These are phyloP conservation scores for Lagenaria siceraria DNA, from an alignment of 306 rosid species.

Conservation along the genomic window DNA sequence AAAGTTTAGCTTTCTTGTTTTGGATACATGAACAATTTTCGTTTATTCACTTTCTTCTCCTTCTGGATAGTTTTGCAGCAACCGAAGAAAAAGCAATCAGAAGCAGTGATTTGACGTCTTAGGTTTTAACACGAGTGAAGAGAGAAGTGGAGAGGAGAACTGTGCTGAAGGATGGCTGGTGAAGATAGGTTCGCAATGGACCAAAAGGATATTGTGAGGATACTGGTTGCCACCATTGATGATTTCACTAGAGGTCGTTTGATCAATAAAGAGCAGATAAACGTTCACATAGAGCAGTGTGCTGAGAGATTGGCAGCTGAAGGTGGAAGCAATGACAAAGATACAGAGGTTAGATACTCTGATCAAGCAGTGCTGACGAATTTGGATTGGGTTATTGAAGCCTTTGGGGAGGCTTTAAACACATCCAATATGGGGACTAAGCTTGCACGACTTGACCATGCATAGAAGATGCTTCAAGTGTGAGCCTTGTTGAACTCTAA, in stretches of 20 bases:
- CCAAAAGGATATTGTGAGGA: conserved; percentile 50
- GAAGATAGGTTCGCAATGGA: conserved; percentile 50
- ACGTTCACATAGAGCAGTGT: conserved; percentile 68
- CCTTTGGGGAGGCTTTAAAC: conserved; percentile 82
- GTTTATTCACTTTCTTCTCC: neutral
- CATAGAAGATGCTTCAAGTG: conserved; percentile 82
- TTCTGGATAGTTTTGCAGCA: neutral
- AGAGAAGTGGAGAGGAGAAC: neutral
- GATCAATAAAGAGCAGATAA: conserved; percentile 55
- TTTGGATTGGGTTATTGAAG: conserved; percentile 94
- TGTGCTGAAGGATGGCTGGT: conserved; percentile 26
- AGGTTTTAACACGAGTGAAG: neutral
- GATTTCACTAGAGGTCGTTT: conserved; percentile 50
- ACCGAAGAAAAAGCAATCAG: neutral
- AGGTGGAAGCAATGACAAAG: conserved; percentile 56
- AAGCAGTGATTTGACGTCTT: neutral
- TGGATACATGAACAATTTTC: neutral
- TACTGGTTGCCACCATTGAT: conserved; percentile 42
- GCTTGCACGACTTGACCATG: conserved; percentile 71
- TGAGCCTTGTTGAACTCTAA: conserved; percentile 72
- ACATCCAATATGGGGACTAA: conserved; percentile 78
- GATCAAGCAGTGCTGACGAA: conserved; percentile 90
- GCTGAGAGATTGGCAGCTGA: conserved; percentile 92
- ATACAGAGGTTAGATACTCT: conserved; percentile 54
- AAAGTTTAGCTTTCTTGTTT: neutral